phyloP scores from a whole-genome alignment of 148 eudicot genomes.

The Suaeda aralocaspica region DNA sequence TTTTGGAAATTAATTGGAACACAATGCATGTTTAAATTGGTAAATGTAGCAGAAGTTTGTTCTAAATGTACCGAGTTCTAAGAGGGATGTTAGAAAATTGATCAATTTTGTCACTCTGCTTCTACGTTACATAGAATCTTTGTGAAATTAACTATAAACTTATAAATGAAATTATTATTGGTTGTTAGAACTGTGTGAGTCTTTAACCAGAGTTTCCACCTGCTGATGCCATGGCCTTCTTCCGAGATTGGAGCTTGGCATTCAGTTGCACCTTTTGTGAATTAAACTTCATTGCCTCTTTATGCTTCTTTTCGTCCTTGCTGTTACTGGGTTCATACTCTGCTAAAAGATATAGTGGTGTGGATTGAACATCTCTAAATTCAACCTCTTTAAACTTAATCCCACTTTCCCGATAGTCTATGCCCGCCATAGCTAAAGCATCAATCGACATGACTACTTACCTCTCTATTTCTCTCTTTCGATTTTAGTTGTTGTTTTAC shows the following conservation, averaged over 20 bases:
- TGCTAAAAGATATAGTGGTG: slow-evolving; percentile 26
- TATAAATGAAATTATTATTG: not conserved
- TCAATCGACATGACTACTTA: slow-evolving; percentile 29
- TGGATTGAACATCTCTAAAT: slow-evolving; percentile 10
- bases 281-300: not conserved
- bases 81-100: not conserved
- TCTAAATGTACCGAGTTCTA: not conserved
- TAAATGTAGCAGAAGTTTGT: not conserved
- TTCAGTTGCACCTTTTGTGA: not conserved
- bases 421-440: slow-evolving; percentile 45
- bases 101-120: slow-evolving; percentile 5
- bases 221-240: slow-evolving; percentile 1
- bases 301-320: not conserved
- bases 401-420: slow-evolving; percentile 23
- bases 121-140: not conserved
- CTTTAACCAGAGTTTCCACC: not conserved
- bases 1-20: not conserved
- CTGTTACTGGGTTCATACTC: slow-evolving; percentile 8
- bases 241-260: not conserved
- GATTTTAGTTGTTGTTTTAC: not conserved
- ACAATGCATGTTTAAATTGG: not conserved
- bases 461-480: not conserved
- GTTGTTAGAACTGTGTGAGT: not conserved
- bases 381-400: slow-evolving; percentile 20
- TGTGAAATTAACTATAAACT: too few species aligned